These are phyloP conservation scores for Lophium mytilinum DNA, from an alignment of 495 filamentous ascomycete genomes.

Conservation along the genomic window DNA sequence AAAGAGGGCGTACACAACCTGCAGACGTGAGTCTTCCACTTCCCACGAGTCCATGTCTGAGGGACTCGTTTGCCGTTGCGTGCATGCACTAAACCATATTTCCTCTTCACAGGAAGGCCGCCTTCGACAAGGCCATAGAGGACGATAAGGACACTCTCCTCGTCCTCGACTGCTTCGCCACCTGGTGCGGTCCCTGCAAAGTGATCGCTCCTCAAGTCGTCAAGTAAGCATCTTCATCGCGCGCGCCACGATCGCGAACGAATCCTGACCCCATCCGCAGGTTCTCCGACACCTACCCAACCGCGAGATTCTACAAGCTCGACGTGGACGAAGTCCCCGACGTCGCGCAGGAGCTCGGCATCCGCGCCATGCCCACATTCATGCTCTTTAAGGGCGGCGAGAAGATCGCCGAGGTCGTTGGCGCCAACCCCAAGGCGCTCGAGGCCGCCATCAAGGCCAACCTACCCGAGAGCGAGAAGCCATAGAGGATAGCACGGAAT, in stretches of 20 bases:
- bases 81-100: background rate
- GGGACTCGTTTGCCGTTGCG: background rate
- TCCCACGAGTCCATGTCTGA: background rate
- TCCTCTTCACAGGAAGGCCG: slow-evolving; percentile 43
- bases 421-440: slow-evolving; percentile 66
- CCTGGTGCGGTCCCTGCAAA: slow-evolving; percentile 96
- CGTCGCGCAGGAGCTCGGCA: slow-evolving; percentile 67
- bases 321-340: slow-evolving; percentile 79
- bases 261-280: slow-evolving; percentile 27
- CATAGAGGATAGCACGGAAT: background rate
- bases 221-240: slow-evolving; percentile 39
- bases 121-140: slow-evolving; percentile 51
- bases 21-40: slow-evolving; percentile 33
- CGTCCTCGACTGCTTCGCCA: slow-evolving; percentile 79
- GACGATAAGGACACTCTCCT: slow-evolving; percentile 46
- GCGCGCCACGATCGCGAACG: slow-evolving; percentile 11
- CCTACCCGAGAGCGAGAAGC: background rate
- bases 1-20: slow-evolving; percentile 53
- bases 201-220: slow-evolving; percentile 68
- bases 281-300: slow-evolving; percentile 46
- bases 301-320: slow-evolving; percentile 76
- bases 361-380: slow-evolving; percentile 97
- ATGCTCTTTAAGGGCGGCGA: slow-evolving; percentile 72
- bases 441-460: slow-evolving; percentile 43
- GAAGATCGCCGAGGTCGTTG: slow-evolving; percentile 61